phyloP scores from a whole-genome alignment of 352 stramenopile species.

The Globisporangium alternatum region DNA sequence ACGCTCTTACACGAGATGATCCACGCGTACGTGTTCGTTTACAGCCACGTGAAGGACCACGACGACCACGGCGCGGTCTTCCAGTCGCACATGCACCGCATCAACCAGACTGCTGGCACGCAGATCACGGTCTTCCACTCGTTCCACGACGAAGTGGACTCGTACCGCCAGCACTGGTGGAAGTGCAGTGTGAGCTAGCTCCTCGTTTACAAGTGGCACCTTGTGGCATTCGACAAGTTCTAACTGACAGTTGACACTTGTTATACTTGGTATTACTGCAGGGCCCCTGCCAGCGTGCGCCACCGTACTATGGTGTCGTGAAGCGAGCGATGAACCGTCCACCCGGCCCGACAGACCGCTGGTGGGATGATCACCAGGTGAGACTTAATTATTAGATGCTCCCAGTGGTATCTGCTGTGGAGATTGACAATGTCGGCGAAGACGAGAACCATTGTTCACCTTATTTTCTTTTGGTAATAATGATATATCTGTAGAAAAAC shows the following conservation, averaged over 20 bases:
- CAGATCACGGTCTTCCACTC: slow-evolving; percentile 88
- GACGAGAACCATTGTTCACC: background rate
- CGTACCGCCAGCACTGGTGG: slow-evolving; percentile 84
- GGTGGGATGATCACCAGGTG: slow-evolving; percentile 68
- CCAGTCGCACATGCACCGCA: slow-evolving; percentile 77
- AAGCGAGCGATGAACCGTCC: slow-evolving; percentile 86
- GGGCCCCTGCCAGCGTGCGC: slow-evolving; percentile 54
- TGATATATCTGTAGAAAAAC: slow-evolving; percentile 25
- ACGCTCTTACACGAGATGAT: slow-evolving; percentile 92
- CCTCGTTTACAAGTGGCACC: background rate
- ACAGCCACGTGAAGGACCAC: slow-evolving; percentile 69
- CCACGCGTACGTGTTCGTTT: slow-evolving; percentile 87
- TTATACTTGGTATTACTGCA: slow-evolving; percentile 17
- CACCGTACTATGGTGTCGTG: slow-evolving; percentile 80
- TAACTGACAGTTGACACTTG: background rate
- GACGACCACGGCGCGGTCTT: slow-evolving; percentile 85
- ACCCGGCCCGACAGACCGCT: slow-evolving; percentile 67
- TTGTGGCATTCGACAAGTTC: background rate
- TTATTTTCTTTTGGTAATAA: background rate
- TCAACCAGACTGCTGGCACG: slow-evolving; percentile 60
- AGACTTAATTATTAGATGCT: background rate
- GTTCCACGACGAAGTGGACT: slow-evolving; percentile 88
- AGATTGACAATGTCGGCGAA: background rate
- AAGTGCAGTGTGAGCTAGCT: slow-evolving; percentile 67
- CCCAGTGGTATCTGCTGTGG: background rate